A percentile compares a stretch with the other conserved stretches of the same genome.
phyloP scores from a whole-genome alignment of 1,284 basidiomycete genomes.

The Fomitiporia mediterranea region DNA sequence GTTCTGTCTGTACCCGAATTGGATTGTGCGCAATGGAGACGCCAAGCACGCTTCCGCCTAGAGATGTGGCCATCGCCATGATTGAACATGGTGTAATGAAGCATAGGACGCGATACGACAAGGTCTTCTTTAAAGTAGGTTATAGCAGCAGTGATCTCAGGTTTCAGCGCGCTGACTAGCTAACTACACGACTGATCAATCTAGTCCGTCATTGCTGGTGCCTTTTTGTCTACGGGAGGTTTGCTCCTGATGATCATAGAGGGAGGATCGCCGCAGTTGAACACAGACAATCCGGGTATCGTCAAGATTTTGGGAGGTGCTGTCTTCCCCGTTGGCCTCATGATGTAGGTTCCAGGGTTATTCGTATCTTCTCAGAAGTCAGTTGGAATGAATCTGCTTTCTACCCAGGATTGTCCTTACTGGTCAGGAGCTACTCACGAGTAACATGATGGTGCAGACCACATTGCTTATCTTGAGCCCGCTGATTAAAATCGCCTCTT shows the following conservation, averaged over 20 bases:
- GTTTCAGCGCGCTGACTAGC: not conserved
- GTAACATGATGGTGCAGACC: slow-evolving; percentile 64
- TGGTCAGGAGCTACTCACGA: slow-evolving; percentile 65
- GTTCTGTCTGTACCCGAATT: not conserved
- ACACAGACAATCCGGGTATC: slow-evolving; percentile 54
- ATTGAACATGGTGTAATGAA: slow-evolving; percentile 55
- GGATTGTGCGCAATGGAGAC: slow-evolving; percentile 24
- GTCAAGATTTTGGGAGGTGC: slow-evolving; percentile 62
- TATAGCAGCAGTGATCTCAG: too few relatives aligned
- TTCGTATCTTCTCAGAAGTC: not conserved
- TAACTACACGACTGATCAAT: not conserved
- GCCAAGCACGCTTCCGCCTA: slow-evolving; percentile 55
- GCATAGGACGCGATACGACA: slow-evolving; percentile 56
- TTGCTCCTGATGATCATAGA: slow-evolving; percentile 54
- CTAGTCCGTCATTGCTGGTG: slow-evolving; percentile 56
- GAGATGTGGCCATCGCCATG: slow-evolving; percentile 53
- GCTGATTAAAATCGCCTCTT: not conserved
- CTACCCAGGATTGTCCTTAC: slow-evolving; percentile 61
- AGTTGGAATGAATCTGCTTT: slow-evolving; percentile 6
- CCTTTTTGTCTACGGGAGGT: slow-evolving; percentile 71
- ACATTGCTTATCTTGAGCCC: not conserved
- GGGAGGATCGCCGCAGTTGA: slow-evolving; percentile 53
- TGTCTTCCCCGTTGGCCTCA: slow-evolving; percentile 70
- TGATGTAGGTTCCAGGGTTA: slow-evolving; percentile 47
- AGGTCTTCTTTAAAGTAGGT: slow-evolving; percentile 60